Base-by-base conservation (phyloP, 2,329 filamentous ascomycete genomes). In the Colletotrichum chrysophilum region DNA sequence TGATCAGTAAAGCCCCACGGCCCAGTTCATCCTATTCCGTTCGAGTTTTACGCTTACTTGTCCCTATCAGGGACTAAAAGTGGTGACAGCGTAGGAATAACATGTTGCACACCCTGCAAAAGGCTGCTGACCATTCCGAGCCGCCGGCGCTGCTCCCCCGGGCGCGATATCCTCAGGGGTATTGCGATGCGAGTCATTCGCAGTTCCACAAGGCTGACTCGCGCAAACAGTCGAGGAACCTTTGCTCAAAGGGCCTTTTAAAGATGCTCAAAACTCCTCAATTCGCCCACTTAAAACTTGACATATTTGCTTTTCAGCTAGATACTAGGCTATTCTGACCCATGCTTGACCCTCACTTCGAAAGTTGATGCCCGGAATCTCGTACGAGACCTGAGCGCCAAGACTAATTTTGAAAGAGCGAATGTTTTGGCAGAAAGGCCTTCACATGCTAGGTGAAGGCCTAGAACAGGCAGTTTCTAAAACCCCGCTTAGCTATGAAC, bases 191-290 rank as follows among this genome's bases (percentile, higher is more conserved):
- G 71, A 74, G 71, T 74, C 66, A 74, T 69, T 69, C 5, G 5
- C 24, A 43, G 43, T 43, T 74, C 71, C 71, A 70, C 30, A 70
- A 34, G 71, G 58, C 66, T 74, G 71, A 74, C 65, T 74, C 71
- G 52, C 30, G 65, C 28, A n/a, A 9, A 14, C 18, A 55, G n/a
- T 30, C 9, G 14, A 34, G 30, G 26, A 24, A 7, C 16, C 28
- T 8, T 28, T 58, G 52, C 28, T 52, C 28, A 8, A 58, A 68
- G 9, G 32, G 26, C 28, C 52, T 18, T 32, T 6, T 26, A 14
- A 14, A 10, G 12, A 60, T 24, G 43, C 38, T 12, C 4, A 7
- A 28, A 60, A 58, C 52, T 68, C 66, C 52, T 24, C n/a, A 24
- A 28, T 38, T 24, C 30, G 28, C 21, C 30, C 52, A 55, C 32